phyloP scores from a whole-genome alignment of 2,329 filamentous ascomycete species.

The Neonectria hederae region DNA sequence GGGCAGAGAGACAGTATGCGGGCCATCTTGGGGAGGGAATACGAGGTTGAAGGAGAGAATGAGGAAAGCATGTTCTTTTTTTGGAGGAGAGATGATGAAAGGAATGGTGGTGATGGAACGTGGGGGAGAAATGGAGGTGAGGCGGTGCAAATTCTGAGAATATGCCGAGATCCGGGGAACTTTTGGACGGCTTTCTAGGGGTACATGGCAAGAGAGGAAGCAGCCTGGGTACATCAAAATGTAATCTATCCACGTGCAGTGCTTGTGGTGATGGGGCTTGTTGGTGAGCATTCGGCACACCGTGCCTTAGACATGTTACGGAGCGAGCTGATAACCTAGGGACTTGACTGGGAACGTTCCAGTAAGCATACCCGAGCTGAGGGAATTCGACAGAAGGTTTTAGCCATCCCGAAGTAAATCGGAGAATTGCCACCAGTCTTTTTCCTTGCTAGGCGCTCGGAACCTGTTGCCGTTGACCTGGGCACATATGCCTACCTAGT shows the following conservation, averaged over 20 bases:
- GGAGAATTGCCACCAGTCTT: neutral
- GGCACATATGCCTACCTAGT: conserved; percentile 12
- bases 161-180: neutral
- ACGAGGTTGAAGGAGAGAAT: conserved; percentile 3
- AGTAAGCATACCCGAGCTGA: neutral
- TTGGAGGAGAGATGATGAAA: neutral
- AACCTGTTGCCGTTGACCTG: conserved; percentile 15
- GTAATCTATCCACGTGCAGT: conserved; percentile 1
- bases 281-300: neutral
- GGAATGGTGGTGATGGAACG: neutral
- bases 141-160: neutral
- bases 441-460: conserved; percentile 18
- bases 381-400: neutral
- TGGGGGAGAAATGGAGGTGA: neutral
- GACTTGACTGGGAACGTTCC: too few relatives aligned
- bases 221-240: neutral
- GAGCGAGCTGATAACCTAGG: too few relatives aligned
- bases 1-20: conserved; percentile 1
- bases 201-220: neutral
- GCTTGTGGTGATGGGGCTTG: neutral
- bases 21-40: conserved; percentile 2
- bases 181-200: neutral
- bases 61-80: neutral
- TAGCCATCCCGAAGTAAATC: neutral
- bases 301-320: neutral